Evolutionary conservation across 257 asterid species (phyloP).

Genomic region (Nicotiana paniculata): DNA sequence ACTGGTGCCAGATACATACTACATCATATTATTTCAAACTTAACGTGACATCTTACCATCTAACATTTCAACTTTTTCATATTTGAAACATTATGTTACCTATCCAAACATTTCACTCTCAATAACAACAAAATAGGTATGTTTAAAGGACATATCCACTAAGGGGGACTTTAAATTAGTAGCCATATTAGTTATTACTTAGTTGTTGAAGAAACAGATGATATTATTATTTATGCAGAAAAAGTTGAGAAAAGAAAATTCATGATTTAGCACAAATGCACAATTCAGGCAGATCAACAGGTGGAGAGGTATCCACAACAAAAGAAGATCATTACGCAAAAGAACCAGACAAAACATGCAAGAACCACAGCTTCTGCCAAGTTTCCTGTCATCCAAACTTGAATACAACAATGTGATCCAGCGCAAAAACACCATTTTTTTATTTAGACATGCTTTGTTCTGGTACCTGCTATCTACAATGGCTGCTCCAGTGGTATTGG

Average conservation of each 20-base stretch:
- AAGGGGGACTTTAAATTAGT: neutral
- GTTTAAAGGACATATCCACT: neutral
- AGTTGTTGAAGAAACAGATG: neutral
- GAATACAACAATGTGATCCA: neutral
- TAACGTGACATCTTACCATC: neutral
- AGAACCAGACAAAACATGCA: neutral
- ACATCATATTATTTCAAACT: neutral
- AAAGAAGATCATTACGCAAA: neutral
- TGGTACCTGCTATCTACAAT: neutral
- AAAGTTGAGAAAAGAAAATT: neutral
- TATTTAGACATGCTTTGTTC: neutral
- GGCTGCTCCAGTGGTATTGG: neutral
- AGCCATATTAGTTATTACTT: neutral
- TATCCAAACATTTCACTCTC: neutral
- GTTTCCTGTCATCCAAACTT: neutral
- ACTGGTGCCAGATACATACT: neutral
- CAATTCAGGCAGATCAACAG: neutral
- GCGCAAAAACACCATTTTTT: neutral
- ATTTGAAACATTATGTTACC: neutral
- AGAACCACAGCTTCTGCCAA: neutral
- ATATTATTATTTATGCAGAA: neutral
- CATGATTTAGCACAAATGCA: neutral
- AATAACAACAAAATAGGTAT: neutral
- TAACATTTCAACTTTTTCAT: neutral
- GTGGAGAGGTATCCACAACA: neutral